Evolutionary conservation across 2,329 filamentous ascomycete species (phyloP), one percentile per base, ranked within the genome.

Genomic region (Scytalidium sp.): DNA sequence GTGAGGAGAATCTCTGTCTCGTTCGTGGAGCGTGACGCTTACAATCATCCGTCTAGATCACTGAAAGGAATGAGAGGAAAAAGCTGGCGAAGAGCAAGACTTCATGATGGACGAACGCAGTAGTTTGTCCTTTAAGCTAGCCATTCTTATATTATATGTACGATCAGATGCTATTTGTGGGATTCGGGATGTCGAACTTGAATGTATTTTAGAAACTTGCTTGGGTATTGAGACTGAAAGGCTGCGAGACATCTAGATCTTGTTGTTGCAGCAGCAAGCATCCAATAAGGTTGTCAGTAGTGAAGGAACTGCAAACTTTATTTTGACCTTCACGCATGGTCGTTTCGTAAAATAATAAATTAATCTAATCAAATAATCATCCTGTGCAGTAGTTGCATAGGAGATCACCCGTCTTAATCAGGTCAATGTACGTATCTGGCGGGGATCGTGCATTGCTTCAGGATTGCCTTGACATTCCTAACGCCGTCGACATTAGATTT

Each of bases 1-100:
- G 91, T 96, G 78, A 62, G 81, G 8, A 25, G 5, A 25, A 13
- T 11, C 15, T 23, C 32, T 22, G 19, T 5, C 45, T 25, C 15
- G n/a, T 21, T 25, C 8, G 32, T 13, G n/a, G 8, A 13, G 32
- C 15, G 25, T 36, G 17, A 41, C 19, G n/a, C 9, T 19, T 22
- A 47, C 4, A 22, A 40, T 6, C 23, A 41, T 11, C 3, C 13
- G 36, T 45, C 39, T 52, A 76, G 73, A 69, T 69, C 58, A 65
- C 70, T 22, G 72, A 75, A 55, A 67, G 72, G 58, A 74, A 71
- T 51, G 73, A 68, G 45, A 75, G 73, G 60, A 60, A 63, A 53
- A 70, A 68, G 52, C 61, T 52, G 36, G 51, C 51, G 10, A 60
- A 57, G 29, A 50, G 49, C n/a, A 64, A 60, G 62, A 63, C 63